phyloP scores from a whole-genome alignment of 495 filamentous ascomycete species.

The Tuber brumale region DNA sequence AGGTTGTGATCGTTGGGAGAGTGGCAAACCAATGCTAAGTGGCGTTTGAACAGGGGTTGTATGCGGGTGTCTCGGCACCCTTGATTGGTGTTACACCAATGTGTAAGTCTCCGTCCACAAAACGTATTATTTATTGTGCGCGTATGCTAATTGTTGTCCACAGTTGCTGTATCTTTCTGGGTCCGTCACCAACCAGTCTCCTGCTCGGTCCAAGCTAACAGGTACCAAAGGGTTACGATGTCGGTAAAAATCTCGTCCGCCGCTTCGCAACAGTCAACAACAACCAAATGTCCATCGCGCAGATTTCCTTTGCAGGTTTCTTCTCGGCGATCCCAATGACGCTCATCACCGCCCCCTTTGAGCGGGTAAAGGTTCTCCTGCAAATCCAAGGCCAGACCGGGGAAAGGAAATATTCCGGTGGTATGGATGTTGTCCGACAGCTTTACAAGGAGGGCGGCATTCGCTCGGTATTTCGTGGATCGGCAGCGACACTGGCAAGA shows the following conservation, averaged over 20 bases:
- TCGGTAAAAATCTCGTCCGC: constrained; percentile 81
- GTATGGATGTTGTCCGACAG: constrained; percentile 88
- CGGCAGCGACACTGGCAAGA: constrained; percentile 80
- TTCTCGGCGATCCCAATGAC: constrained; percentile 99
- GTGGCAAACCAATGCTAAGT: constrained; percentile 5
- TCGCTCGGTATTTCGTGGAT: constrained; percentile 83
- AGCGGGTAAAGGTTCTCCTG: constrained; percentile 96
- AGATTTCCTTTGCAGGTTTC: constrained; percentile 89
- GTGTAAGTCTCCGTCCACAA: constrained; percentile 59
- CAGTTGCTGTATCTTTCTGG: constrained; percentile 98
- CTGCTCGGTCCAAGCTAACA: background rate
- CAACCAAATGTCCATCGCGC: constrained; percentile 68
- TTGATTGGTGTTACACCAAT: constrained; percentile 94
- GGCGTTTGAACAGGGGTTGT: constrained; percentile 57
- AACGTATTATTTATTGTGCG: background rate
- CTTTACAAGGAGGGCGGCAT: constrained; percentile 88
- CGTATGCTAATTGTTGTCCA: constrained; percentile 11
- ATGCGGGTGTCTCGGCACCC: constrained; percentile 94
- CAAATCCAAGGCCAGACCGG: constrained; percentile 94
- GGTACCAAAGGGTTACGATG: constrained; percentile 62
- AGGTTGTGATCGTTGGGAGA: background rate
- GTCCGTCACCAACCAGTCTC: background rate
- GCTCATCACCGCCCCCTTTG: constrained; percentile 92
- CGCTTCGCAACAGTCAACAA: constrained; percentile 58
- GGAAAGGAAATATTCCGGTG: constrained; percentile 86